These are phyloP conservation scores for Bauhinia variegata DNA, from an alignment of 306 rosid genomes.

Conservation along the genomic window DNA sequence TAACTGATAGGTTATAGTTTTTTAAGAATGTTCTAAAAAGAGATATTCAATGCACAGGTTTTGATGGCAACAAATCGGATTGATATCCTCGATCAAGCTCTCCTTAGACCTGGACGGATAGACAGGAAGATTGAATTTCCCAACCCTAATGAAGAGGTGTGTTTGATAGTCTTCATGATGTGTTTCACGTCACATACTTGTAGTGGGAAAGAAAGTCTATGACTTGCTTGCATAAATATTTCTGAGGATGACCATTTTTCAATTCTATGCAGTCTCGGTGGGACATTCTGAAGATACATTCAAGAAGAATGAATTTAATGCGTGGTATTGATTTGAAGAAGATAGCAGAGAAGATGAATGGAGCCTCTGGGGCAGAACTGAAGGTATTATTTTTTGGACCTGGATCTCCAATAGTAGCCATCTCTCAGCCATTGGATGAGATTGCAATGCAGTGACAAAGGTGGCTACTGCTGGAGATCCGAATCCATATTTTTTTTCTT, in stretches of 20 bases:
- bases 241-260: conserved; percentile 18
- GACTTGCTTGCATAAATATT: neutral
- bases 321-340: conserved; percentile 99
- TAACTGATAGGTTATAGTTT: neutral
- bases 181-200: too few species aligned
- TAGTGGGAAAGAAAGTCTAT: too few species aligned
- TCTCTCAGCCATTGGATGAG: too few species aligned
- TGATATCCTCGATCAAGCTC: conserved; percentile 98
- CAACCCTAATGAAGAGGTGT: conserved; percentile 91
- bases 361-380: conserved; percentile 99
- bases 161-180: neutral
- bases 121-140: conserved; percentile 98
- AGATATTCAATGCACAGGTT: conserved; percentile 57
- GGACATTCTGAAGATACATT: conserved; percentile 95
- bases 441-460: too few species aligned
- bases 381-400: conserved; percentile 65
- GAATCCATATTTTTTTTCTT: too few species aligned
- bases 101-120: conserved; percentile 96
- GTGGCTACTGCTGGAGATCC: too few species aligned
- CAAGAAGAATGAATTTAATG: conserved; percentile 98
- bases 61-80: conserved; percentile 99
- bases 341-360: conserved; percentile 98
- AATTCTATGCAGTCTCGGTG: conserved; percentile 74
- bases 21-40: conserved; percentile 28
- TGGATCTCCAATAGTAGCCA: too few species aligned